Evolutionary conservation across 306 rosid genomes (phyloP), one percentile per base, ranked within the genome.

Genomic region (Citrullus amarus): DNA sequence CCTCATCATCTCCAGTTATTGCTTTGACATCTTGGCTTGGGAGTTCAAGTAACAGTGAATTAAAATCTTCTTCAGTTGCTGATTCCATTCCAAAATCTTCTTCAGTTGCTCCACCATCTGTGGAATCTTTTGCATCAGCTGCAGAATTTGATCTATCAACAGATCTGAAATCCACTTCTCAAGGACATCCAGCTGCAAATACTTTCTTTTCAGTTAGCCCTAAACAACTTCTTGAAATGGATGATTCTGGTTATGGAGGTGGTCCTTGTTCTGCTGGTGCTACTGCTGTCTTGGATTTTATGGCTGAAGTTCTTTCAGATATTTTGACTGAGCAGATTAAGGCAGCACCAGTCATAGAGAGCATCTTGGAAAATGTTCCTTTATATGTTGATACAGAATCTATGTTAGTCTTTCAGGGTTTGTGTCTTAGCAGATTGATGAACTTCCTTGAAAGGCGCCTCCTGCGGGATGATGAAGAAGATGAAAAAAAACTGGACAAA

Each of bases 241-340:
- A 96, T 81, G 97, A 96, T 77, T 89, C 89, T 82, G 99, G 99
- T 77, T 96, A 93, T 86, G 99, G 99, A 32, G 99, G 99, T 67
- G 99, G 99, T 81, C 98, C 99, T 76, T 96, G 99, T 86, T 90
- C 93, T 65, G 97, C 99, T 3, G 98, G 97, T 84, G 98, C 98
- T 65, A 89, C 93, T 62, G 99, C 99, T 41, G 91, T 96, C 79
- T 86, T 96, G 82, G 99, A 96, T 87, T 90, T 96, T 79, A 87
- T 91, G 84, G 98, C 94, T 81, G 99, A 96, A 89, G 97, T 96
- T 83, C 98, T 96, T 84, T 87, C 99, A 48, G 98, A 96, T 80
- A 86, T 90, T 85, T 86, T 90, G 92, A 91, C 96, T 5, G 98
- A 91, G 87, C 99, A 96, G 86, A 75, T 90, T 56, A 96, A 96